Evolutionary conservation across 2,329 filamentous ascomycete genomes (phyloP).

Genomic region (Colletotrichum acutatum): DNA sequence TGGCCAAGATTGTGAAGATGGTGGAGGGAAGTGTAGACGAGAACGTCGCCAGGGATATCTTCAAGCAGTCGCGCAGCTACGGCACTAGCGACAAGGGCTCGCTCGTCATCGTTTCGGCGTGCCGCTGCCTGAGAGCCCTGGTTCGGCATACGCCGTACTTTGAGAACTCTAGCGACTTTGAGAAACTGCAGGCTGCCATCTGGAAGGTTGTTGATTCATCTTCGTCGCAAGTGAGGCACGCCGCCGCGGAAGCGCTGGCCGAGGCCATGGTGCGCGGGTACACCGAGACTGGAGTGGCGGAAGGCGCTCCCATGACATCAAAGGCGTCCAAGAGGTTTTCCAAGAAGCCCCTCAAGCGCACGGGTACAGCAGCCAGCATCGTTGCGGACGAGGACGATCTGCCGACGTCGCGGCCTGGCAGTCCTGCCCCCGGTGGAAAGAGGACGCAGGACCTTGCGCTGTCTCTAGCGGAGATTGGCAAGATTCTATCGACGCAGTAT

Average conservation of each 20-base stretch:
- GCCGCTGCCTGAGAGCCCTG: slow-evolving; percentile 81
- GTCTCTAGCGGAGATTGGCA: slow-evolving; percentile 81
- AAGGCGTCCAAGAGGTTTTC: slow-evolving; percentile 78
- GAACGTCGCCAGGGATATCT: slow-evolving; percentile 84
- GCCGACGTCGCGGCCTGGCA: slow-evolving; percentile 71
- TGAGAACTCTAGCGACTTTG: slow-evolving; percentile 89
- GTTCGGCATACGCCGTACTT: slow-evolving; percentile 82
- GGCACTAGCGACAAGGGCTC: slow-evolving; percentile 84
- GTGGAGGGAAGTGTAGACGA: slow-evolving; percentile 86
- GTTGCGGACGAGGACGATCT: slow-evolving; percentile 80
- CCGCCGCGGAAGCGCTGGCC: slow-evolving; percentile 86
- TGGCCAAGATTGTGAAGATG: slow-evolving; percentile 81
- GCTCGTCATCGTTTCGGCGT: slow-evolving; percentile 82
- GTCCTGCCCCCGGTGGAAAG: slow-evolving; percentile 74
- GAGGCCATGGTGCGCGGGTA: slow-evolving; percentile 86
- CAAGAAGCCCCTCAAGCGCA: slow-evolving; percentile 65
- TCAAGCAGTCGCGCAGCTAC: slow-evolving; percentile 87
- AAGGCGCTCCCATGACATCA: slow-evolving; percentile 57
- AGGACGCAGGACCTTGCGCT: slow-evolving; percentile 80
- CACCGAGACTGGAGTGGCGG: slow-evolving; percentile 65
- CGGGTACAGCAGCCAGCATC: slow-evolving; percentile 68
- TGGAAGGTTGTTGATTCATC: slow-evolving; percentile 89
- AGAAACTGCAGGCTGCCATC: slow-evolving; percentile 82
- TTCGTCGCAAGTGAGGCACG: slow-evolving; percentile 80
- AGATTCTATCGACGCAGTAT: slow-evolving; percentile 83